Conservation (phyloP, 179 eudicot species). For the Nepenthes alata region DNA sequence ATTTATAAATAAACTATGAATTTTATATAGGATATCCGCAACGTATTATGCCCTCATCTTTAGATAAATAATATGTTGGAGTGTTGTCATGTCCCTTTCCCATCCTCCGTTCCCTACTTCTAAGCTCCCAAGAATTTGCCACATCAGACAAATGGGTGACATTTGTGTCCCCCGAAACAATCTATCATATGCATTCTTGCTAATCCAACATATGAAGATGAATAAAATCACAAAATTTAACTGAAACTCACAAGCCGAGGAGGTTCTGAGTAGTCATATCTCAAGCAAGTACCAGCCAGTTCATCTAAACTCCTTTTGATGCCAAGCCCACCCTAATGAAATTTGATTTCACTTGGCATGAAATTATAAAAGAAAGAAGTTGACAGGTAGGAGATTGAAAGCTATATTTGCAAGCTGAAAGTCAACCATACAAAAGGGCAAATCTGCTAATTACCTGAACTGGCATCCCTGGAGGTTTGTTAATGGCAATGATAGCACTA, state of each 20-base stretch:
- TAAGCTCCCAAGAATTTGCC: too few species aligned
- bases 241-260: conserved; percentile 72
- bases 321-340: conserved; percentile 67
- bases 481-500: conserved; percentile 71
- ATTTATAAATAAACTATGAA: too few species aligned
- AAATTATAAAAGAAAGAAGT: not conserved
- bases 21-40: too few species aligned
- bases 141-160: too few species aligned
- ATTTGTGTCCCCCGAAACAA: too few species aligned
- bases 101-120: too few species aligned
- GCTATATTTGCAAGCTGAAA: not conserved
- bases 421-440: not conserved
- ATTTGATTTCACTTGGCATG: not conserved
- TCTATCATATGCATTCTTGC: too few species aligned
- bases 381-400: not conserved
- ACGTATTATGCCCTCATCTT: too few species aligned
- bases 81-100: too few species aligned
- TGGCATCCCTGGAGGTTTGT: conserved; percentile 88
- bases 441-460: conserved; percentile 62
- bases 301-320: conserved; percentile 77
- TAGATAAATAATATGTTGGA: too few species aligned
- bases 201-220: too few species aligned
- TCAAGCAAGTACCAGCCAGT: conserved; percentile 61
- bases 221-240: not conserved
- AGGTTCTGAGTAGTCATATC: conserved; percentile 49